Conservation (phyloP, 352 stramenopile species). For the Phytophthora tubulina region DNA sequence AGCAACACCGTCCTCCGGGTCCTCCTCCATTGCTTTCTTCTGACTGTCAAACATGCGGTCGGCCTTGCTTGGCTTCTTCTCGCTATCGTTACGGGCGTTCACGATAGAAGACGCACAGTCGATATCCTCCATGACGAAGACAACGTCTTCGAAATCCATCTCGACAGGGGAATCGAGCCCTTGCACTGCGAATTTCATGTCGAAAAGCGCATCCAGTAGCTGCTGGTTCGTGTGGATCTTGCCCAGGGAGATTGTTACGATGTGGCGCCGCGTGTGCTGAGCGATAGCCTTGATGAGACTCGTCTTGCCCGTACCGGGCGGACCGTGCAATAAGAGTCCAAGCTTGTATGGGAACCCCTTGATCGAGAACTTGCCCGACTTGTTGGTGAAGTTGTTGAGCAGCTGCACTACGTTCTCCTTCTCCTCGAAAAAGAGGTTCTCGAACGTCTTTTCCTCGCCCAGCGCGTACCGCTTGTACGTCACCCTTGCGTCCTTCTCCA, state of each 20-base stretch:
- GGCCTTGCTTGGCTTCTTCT: slow-evolving; percentile 31
- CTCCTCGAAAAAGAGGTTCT: slow-evolving; percentile 90
- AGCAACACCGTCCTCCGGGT: slow-evolving; percentile 7
- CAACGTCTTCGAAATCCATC: slow-evolving; percentile 85
- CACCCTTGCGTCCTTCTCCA: slow-evolving; percentile 26
- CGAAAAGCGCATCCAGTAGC: slow-evolving; percentile 85
- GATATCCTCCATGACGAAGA: slow-evolving; percentile 93
- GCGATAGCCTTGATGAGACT: slow-evolving; percentile 91
- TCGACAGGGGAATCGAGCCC: slow-evolving; percentile 72
- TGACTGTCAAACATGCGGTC: slow-evolving; percentile 33
- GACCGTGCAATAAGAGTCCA: slow-evolving; percentile 88
- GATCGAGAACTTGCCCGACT: slow-evolving; percentile 87
- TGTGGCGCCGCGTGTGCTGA: slow-evolving; percentile 78
- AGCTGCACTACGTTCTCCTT: slow-evolving; percentile 77
- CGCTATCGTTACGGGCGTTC: slow-evolving; percentile 46
- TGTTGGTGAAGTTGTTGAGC: slow-evolving; percentile 79
- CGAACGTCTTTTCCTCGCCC: slow-evolving; percentile 89
- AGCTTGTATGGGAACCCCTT: slow-evolving; percentile 91
- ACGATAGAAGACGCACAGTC: slow-evolving; percentile 88
- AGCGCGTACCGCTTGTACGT: slow-evolving; percentile 83
- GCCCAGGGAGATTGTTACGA: slow-evolving; percentile 77
- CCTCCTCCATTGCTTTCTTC: slow-evolving; percentile 37
- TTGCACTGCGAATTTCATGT: slow-evolving; percentile 71
- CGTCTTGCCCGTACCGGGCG: slow-evolving; percentile 92
- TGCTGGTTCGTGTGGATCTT: slow-evolving; percentile 88